Percentiles rank a stretch among this genome's conserved stretches.
These are phyloP conservation scores for Allantophomopsis lycopodina DNA, from an alignment of 2,329 filamentous ascomycete genomes.

Conservation along the genomic window DNA sequence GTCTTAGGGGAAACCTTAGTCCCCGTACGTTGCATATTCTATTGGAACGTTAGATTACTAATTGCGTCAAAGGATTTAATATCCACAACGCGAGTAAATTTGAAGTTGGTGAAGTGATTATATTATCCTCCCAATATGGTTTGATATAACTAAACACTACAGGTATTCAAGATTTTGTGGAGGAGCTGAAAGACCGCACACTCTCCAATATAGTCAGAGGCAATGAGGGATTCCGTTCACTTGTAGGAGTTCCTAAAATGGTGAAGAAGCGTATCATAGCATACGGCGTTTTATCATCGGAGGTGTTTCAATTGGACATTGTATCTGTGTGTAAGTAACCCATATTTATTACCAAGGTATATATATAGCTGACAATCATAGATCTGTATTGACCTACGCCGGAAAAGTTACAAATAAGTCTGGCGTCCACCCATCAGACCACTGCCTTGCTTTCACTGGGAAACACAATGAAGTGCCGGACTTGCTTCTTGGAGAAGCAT, in stretches of 20 bases:
- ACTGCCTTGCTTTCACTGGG: constrained; percentile 7
- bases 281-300: constrained; percentile 6
- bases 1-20: no score
- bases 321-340: constrained; percentile 9
- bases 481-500: constrained; percentile 1
- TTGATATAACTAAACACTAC: no score
- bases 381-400: constrained; percentile 10
- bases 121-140: no score
- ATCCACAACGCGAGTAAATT: no score
- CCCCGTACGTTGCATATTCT: no score
- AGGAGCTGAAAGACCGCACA: no score
- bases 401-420: constrained; percentile 6
- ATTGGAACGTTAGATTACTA: no score
- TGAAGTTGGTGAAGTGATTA: no score
- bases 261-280: constrained; percentile 2
- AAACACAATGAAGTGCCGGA: background rate
- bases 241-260: background rate
- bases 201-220: no score
- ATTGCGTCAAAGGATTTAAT: no score
- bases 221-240: no score
- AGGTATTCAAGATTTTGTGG: no score
- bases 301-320: background rate
- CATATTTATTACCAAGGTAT: background rate
- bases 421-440: constrained; percentile 9
- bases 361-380: background rate